Evolutionary conservation across 129 eudicot species (phyloP).

Genomic region (Gnaphalium uliginosum): DNA sequence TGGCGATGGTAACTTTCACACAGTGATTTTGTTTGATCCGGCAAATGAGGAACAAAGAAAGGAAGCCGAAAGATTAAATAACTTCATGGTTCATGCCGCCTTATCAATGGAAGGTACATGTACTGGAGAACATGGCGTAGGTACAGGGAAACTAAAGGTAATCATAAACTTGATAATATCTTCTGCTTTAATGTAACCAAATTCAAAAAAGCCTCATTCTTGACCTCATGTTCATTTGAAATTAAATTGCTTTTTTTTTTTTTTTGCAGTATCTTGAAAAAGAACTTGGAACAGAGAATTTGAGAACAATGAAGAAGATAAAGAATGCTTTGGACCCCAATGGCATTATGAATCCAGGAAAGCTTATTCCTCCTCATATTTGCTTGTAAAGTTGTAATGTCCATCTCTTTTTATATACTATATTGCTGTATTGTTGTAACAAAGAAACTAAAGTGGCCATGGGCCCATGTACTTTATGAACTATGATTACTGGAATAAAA

Average conservation of each 20-base stretch:
- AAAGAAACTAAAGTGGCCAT: constrained; percentile 8
- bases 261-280: constrained; percentile 80
- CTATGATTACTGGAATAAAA: not conserved
- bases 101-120: constrained; percentile 98
- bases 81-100: constrained; percentile 86
- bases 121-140: constrained; percentile 98
- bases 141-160: constrained; percentile 97
- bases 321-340: constrained; percentile 95
- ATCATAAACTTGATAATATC: not conserved
- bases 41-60: constrained; percentile 60
- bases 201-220: not conserved
- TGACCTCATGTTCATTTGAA: not conserved
- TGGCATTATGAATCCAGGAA: constrained; percentile 96
- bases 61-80: constrained; percentile 90
- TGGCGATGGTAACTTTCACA: constrained; percentile 97
- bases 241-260: not conserved
- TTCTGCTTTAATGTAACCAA: not conserved
- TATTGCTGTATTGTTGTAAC: constrained; percentile 6
- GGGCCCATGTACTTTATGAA: not conserved
- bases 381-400: constrained; percentile 46
- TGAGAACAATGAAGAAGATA: constrained; percentile 84
- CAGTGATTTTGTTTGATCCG: constrained; percentile 75
- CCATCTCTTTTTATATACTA: not conserved
- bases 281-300: constrained; percentile 82
- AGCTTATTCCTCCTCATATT: constrained; percentile 97